Evolutionary conservation across 257 asterid genomes (phyloP).

Genomic region (Lithospermum erythrorhizon): DNA sequence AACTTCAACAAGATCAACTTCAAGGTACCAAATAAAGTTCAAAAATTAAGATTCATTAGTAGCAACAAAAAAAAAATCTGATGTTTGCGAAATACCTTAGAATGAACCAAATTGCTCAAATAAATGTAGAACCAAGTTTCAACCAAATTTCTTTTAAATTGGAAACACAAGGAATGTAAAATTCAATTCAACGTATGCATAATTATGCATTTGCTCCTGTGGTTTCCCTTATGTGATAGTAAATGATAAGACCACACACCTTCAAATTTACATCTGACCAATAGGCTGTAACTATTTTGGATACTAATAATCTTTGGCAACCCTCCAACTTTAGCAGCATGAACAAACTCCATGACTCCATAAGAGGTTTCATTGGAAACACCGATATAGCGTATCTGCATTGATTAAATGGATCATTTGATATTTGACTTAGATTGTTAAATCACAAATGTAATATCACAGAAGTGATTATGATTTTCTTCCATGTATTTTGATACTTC

Average conservation of each 20-base stretch:
- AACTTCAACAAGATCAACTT: constrained; percentile 87
- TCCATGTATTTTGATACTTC: neutral
- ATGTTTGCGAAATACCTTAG: neutral
- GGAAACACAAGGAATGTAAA: neutral
- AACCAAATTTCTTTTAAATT: too few relatives aligned
- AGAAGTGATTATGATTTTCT: neutral
- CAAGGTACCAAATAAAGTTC: constrained; percentile 15
- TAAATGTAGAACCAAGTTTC: neutral
- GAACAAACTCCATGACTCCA: constrained; percentile 92
- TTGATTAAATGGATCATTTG: constrained; percentile 6
- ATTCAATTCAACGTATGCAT: too few relatives aligned
- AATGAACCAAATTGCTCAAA: neutral
- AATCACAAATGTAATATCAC: neutral
- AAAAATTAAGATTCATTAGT: neutral
- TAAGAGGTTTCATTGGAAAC: constrained; percentile 93
- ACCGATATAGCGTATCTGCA: constrained; percentile 86
- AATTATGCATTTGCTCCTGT: neutral
- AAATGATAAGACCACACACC: constrained; percentile 30
- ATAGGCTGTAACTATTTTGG: constrained; percentile 74
- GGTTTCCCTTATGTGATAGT: neutral
- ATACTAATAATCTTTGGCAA: constrained; percentile 86
- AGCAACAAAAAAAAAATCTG: neutral
- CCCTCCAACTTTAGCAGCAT: constrained; percentile 79
- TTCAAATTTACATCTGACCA: constrained; percentile 76
- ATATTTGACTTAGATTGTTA: neutral